A percentile compares a stretch with the other conserved stretches of the same genome.
These are phyloP conservation scores for Suhomyces panamericanus DNA, from an alignment of 1,139 yeast species.

Conservation along the genomic window DNA sequence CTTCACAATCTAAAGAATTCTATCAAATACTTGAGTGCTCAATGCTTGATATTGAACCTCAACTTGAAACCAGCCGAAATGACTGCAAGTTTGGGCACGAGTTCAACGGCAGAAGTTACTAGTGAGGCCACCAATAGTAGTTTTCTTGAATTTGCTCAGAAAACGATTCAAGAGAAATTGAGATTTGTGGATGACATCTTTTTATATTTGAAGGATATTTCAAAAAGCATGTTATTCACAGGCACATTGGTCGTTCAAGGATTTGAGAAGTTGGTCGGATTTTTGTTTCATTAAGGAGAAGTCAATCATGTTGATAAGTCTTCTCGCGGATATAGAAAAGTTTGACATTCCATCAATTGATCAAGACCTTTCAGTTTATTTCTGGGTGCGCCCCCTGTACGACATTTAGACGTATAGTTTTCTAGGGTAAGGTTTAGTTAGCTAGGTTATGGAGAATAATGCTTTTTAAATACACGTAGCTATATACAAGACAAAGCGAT, in stretches of 20 bases:
- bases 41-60: neutral
- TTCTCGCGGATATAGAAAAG: neutral
- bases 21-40: constrained; percentile 1
- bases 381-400: neutral
- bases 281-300: constrained; percentile 4
- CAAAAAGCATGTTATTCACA: constrained; percentile 12
- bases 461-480: constrained; percentile 1
- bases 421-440: neutral
- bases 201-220: constrained; percentile 7
- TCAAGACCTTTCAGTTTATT: neutral
- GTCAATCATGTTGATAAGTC: neutral
- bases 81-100: neutral
- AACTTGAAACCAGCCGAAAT: constrained; percentile 1
- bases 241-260: constrained; percentile 32
- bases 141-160: neutral
- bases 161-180: constrained; percentile 1
- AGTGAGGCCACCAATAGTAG: constrained; percentile 3
- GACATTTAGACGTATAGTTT: neutral
- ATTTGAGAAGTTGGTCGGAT: constrained; percentile 24
- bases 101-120: neutral
- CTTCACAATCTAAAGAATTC: constrained; percentile 8
- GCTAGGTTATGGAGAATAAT: constrained; percentile 3
- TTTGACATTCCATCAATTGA: neutral
- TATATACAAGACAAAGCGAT: constrained; percentile 5
- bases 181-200: constrained; percentile 9